Evolutionary conservation across 345 rosid genomes (phyloP), one percentile per base, ranked within the genome.

Genomic region (Nasturtium officinale): DNA sequence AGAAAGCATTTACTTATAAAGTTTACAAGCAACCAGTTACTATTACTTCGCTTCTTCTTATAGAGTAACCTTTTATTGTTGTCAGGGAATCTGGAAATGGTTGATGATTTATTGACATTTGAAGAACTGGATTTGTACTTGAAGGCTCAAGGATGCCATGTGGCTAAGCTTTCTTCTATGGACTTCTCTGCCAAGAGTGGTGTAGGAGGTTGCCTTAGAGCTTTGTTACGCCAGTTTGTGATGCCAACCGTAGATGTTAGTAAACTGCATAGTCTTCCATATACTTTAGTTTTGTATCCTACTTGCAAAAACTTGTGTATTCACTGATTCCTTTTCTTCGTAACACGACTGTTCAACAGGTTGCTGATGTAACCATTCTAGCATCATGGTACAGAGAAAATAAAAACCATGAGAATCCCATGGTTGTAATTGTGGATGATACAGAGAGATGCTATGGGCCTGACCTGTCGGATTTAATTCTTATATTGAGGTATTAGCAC

Each of bases 31-130:
- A 29, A 17, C 37, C 37, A 60, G 28, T 26, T 67, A 1, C 28
- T 20, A 2, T 48, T 40, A 61, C 43, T 16, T 16, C 5, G 35
- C 26, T n/a, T 61, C 23, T 61, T 46, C 53, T 53, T 63, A 42
- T 53, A 16, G 3, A 17, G 59, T 55, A 33, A 33, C 6, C 4
- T 21, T 62, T 9, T 40, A 57, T 40, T 77, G 20, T 9, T 67
- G 52, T 67, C 89, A 95, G 99, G 85, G 82, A 91, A 95, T 77
- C 71, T 95, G 88, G 99, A 91, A 84, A 87, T 95, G 78, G 92
- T 91, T 72, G 99, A 95, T 71, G 97, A 95, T 86, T 80, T 87
- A 28, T 25, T 84, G 77, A 89, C 99, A 30, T 95, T 88, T 51
- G 79, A 91, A 77, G 91, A 90, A 75, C 90, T 95, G 59, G 89